Evolutionary conservation across 257 asterid species (phyloP), one percentile per base, ranked within the genome.

Genomic region (Nyctanthes arbortristis): DNA sequence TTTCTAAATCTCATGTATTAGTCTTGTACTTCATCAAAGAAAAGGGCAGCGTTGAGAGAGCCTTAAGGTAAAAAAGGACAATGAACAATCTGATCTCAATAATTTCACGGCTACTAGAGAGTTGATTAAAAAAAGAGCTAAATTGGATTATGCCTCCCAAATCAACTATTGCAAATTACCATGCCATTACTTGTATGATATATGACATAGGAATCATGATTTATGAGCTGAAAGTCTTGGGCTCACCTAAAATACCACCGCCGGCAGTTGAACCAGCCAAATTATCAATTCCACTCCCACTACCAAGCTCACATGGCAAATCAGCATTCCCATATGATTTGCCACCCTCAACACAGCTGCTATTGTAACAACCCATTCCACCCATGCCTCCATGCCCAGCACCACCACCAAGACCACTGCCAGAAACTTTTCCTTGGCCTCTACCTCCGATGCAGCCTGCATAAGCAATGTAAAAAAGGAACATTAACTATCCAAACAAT

Each of bases 311-410:
- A 84, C 99, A 94, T 69, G 99, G 99, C 70, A 94, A 78, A 73
- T 71, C 37, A 70, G 90, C 84, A 81, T 86, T 76, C 66, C 99
- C 99, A 79, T 91, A 94, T 56, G 93, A 31, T 68, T 77, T 73
- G 67, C 99, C 99, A 68, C 99, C 99, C 11, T 79, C 89, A 66
- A 84, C 68, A 66, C 97, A 91, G 78, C 84, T 88, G 58, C 65
- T 89, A 71, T 85, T 81, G 52, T 66, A 88, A 89, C 96, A 94
- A 32, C 88, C 96, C 84, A 75, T 74, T 69, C 99, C 98, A 68
- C 98, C 99, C 77, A 77, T 85, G 75, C 99, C 99, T 65, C 99
- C 99, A 78, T 94, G 91, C 36, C 99, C 99, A 67, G 90, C 99
- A 65, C 99, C 97, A 79, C 99, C 83, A 67, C 98, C 92, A 37